These are phyloP conservation scores for Scutellaria barbata DNA, from an alignment of 257 asterid species.

Conservation along the genomic window DNA sequence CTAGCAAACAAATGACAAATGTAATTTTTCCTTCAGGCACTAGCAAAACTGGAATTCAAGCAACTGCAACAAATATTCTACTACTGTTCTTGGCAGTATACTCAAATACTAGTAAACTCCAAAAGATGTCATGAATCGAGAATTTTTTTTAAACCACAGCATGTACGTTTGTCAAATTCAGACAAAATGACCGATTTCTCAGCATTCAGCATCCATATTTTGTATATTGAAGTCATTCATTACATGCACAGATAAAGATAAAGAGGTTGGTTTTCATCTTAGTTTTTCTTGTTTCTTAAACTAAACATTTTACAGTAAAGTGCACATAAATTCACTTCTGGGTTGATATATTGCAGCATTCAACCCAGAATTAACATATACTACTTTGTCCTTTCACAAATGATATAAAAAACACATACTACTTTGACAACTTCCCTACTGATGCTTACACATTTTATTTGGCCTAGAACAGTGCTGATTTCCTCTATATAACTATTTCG, in stretches of 20 bases:
- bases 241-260: neutral
- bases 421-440: neutral
- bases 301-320: neutral
- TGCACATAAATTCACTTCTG: neutral
- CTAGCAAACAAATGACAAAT: neutral
- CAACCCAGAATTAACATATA: neutral
- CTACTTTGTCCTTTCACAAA: neutral
- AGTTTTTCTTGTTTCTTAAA: neutral
- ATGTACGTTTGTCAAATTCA: neutral
- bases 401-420: neutral
- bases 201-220: conserved; percentile 8
- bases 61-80: neutral
- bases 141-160: neutral
- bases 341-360: conserved; percentile 2
- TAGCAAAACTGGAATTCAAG: neutral
- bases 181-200: neutral
- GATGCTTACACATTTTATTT: neutral
- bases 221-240: neutral
- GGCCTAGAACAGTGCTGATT: neutral
- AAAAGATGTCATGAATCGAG: no score
- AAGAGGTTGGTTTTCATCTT: neutral
- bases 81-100: no score
- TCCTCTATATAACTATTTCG: neutral
- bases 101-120: no score
- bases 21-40: neutral